Evolutionary conservation across 306 rosid species (phyloP), one percentile per base, ranked within the genome.

Genomic region (Ammopiptanthus mongolicus): DNA sequence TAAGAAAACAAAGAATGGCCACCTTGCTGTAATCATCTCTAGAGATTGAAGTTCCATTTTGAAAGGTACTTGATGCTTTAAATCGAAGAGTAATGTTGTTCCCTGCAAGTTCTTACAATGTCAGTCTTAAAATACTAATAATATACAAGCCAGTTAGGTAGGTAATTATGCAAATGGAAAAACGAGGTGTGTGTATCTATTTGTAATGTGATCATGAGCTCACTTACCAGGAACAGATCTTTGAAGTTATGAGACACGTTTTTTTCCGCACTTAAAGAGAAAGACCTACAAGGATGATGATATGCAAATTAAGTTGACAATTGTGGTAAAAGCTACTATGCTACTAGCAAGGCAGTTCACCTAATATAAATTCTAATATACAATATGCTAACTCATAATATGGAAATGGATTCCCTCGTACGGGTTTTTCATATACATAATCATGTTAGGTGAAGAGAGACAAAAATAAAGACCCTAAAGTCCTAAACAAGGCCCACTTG

Each of bases 1-100:
- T 12, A 95, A 47, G 97, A 90, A 95, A 14, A 90, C 96, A 46
- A 88, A 85, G 90, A 95, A 92, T 34, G 99, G 99, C 99, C 99
- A 95, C 59, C 88, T 83, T 51, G 85, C 80, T 71, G 83, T 77
- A 28, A 39, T 58, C 36, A 51, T 0, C 13, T 52, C 64, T 47
- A 57, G 6, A 10, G 69, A 71, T 55, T 62, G 29, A 22, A 52
- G 37, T 19, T 84, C 78, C 84, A 87, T 34, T 63, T 80, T 79
- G 62, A 75, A 72, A 36, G 96, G 79, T 44, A 82, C 39, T 37
- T 79, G 71, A 46, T 90, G 69, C 22, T 81, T 88, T 78, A 88
- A 59, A 80, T 90, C 88, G 21, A 80, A 79, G 3, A 84, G 86
- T 58, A 80, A 62, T 22, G 88, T 51, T 69, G 91, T 80, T 36